These are phyloP conservation scores for Pseudogymnoascus sp. DNA, from an alignment of 2,329 filamentous ascomycete genomes.

Conservation along the genomic window DNA sequence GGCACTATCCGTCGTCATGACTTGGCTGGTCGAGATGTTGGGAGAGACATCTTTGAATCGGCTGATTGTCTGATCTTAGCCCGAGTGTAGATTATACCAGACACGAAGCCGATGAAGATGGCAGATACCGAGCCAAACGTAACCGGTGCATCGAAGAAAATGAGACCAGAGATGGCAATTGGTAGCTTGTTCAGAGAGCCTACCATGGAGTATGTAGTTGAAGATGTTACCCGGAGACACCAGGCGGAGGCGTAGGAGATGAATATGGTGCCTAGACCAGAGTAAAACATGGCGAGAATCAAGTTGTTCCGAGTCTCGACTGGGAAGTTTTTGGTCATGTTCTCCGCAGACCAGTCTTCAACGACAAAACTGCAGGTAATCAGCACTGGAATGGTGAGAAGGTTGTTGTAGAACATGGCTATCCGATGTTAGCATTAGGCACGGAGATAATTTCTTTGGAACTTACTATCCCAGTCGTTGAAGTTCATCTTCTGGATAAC, in stretches of 20 bases:
- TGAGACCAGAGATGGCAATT: constrained; percentile 74
- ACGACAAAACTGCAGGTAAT: constrained; percentile 66
- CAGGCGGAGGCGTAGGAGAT: constrained; percentile 98
- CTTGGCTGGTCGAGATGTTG: constrained; percentile 58
- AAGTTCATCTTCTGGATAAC: constrained; percentile 97
- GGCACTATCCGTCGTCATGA: constrained; percentile 44
- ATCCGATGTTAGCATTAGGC: neutral
- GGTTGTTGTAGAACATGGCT: constrained; percentile 99
- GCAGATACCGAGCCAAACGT: constrained; percentile 82
- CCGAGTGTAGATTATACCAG: constrained; percentile 75
- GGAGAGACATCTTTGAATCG: constrained; percentile 55
- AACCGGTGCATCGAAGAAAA: constrained; percentile 88
- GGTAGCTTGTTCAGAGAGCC: constrained; percentile 95
- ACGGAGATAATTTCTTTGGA: too few relatives aligned
- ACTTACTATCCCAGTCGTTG: constrained; percentile 94
- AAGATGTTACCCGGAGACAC: constrained; percentile 91
- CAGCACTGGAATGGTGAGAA: constrained; percentile 84
- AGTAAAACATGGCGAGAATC: constrained; percentile 80
- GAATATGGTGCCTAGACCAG: constrained; percentile 80
- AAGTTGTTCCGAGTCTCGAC: constrained; percentile 63
- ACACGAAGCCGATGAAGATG: constrained; percentile 78
- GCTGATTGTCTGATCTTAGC: constrained; percentile 75
- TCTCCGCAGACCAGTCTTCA: constrained; percentile 82
- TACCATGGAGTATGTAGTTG: constrained; percentile 94
- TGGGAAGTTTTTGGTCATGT: constrained; percentile 80